Conservation (phyloP, 805 yeast species). For the Lachancea quebecensis region DNA sequence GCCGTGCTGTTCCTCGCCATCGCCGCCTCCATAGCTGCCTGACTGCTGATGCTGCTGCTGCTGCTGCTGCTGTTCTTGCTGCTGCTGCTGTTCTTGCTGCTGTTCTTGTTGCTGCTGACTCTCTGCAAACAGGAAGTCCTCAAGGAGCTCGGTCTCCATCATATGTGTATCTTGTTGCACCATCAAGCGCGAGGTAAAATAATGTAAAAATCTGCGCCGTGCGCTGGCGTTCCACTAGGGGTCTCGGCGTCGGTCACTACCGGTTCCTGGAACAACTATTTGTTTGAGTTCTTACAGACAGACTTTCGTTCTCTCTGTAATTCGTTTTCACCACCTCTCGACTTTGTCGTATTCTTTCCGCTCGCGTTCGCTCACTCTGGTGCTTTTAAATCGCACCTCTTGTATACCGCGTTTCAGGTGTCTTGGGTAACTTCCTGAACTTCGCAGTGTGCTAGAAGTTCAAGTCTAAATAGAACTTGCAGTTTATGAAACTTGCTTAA, state of each 20-base stretch:
- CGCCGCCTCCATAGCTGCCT: slow-evolving; percentile 1
- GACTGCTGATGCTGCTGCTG: background rate
- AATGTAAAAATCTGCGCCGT: background rate
- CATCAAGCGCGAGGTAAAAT: background rate
- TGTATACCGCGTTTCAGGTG: too few species aligned
- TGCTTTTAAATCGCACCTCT: too few species aligned
- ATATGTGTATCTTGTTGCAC: slow-evolving; percentile 10
- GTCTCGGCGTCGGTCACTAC: background rate
- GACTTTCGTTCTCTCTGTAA: too few species aligned
- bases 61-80: slow-evolving; percentile 2
- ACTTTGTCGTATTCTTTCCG: too few species aligned
- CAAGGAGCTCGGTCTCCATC: slow-evolving; percentile 24
- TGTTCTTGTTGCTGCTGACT: slow-evolving; percentile 7
- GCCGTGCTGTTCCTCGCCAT: slow-evolving; percentile 14
- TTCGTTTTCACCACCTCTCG: too few species aligned
- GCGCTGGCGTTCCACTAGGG: background rate
- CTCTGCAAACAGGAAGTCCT: slow-evolving; percentile 21
- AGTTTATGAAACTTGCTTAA: background rate
- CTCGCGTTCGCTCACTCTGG: too few species aligned
- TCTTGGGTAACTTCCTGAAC: background rate
- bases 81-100: background rate
- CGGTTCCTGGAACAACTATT: too few species aligned
- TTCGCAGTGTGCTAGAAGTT: too few species aligned
- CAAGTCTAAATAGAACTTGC: background rate
- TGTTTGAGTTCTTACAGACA: too few species aligned